Base-by-base conservation (phyloP, 176 grass and related monocot species). In the Oryza brachyantha region DNA sequence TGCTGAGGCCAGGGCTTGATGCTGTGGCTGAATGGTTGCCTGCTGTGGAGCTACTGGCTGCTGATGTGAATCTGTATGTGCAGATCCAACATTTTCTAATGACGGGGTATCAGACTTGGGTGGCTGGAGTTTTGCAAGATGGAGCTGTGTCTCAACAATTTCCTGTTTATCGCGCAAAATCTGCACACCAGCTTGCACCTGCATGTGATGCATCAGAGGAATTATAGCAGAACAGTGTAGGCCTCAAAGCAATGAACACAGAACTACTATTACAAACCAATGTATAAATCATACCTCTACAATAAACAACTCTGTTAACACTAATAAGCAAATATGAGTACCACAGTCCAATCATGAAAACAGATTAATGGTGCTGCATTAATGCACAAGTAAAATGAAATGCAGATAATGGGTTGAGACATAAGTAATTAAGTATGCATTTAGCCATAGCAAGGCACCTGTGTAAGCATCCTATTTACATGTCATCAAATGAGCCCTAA, bases 131-230 rank as follows among this genome's bases (percentile, higher is more conserved):
- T 93, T 94, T 27, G 90, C 79, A 75, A 93, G 96, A 10, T 93
- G 96, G 29, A 95, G 65, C 57, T 95, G 96, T 29, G 86, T 85
- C 79, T 99, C 92, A 36, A 91, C 80, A 68, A 91, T 93, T 65
- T 91, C 87, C 76, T 99, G 96, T 28, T 95, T 95, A 86, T 95
- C 92, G 3, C 90, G 81, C 38, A 99, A 48, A 85, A 95, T 87
- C 45, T 91, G 92, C 17, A 95, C 92, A 59, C 85, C 88, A 34
- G 81, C 64, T 81, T 95, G 96, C 8, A 99, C 92, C 96, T 99
- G 80, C 80, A 72, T 28, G 10, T 46, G 41, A 41, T 16, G 22
- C n/a, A 61, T 54, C 9, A 29, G 25, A 36, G 61, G 58, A 62
- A 16, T 66, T 16, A 80, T 27, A 39, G 1, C 13, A 0, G 22